phyloP scores from a whole-genome alignment of 352 stramenopile species.

The Phytophthora fragariaefolia region DNA sequence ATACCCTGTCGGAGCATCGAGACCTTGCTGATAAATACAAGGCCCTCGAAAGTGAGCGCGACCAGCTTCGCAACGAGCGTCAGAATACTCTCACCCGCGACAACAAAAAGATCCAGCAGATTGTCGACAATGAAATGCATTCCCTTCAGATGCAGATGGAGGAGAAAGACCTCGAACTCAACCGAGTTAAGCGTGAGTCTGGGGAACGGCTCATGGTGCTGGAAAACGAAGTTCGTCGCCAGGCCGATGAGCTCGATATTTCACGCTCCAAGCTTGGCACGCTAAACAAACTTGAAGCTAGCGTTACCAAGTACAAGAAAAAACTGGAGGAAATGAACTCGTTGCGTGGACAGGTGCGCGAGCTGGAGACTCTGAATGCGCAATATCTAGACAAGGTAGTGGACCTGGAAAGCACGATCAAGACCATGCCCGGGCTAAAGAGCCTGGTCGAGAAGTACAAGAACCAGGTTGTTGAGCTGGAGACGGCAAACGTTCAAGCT shows the following conservation, averaged over 20 bases:
- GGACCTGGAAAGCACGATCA: slow-evolving; percentile 87
- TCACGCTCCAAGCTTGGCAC: slow-evolving; percentile 84
- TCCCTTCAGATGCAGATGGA: slow-evolving; percentile 76
- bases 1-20: slow-evolving; percentile 55
- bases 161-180: slow-evolving; percentile 78
- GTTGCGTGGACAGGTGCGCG: slow-evolving; percentile 76
- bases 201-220: slow-evolving; percentile 78
- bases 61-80: slow-evolving; percentile 73
- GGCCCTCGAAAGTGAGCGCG: slow-evolving; percentile 66
- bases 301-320: slow-evolving; percentile 86
- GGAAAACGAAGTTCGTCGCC: slow-evolving; percentile 87
- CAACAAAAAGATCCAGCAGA: slow-evolving; percentile 91
- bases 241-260: slow-evolving; percentile 88
- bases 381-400: slow-evolving; percentile 87
- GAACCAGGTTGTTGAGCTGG: slow-evolving; percentile 88
- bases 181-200: slow-evolving; percentile 77
- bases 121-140: slow-evolving; percentile 85
- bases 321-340: slow-evolving; percentile 88
- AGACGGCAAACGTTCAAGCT: slow-evolving; percentile 82
- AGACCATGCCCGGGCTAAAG: slow-evolving; percentile 86
- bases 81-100: slow-evolving; percentile 80
- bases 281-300: slow-evolving; percentile 83
- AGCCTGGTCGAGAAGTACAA: slow-evolving; percentile 86
- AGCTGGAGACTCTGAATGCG: slow-evolving; percentile 80
- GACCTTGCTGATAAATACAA: slow-evolving; percentile 52